Conservation (phyloP, 2,329 filamentous ascomycete species). For the Trichoderma breve region DNA sequence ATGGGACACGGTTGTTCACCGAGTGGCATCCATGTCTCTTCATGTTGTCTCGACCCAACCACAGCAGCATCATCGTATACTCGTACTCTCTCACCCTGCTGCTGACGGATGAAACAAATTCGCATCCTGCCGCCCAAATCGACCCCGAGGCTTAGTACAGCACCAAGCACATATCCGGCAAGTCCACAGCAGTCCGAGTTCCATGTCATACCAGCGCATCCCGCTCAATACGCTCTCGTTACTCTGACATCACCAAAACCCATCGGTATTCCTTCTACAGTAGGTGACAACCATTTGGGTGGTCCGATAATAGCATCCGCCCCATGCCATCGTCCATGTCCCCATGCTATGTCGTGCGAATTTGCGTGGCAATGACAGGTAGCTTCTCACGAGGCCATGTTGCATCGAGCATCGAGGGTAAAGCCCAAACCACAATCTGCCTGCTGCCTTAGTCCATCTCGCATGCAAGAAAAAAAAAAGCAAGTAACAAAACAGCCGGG, state of each 20-base stretch:
- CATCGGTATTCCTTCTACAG: neutral
- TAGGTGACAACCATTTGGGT: slow-evolving; percentile 7
- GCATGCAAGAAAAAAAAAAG: neutral
- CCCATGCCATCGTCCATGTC: neutral
- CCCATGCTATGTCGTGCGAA: neutral
- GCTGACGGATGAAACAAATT: slow-evolving; percentile 5
- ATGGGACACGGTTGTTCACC: neutral
- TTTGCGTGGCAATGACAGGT: neutral
- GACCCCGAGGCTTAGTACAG: neutral
- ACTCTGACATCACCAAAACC: neutral
- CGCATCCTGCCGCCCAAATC: neutral
- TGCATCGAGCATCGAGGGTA: neutral
- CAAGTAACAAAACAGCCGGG: neutral
- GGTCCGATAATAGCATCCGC: slow-evolving; percentile 3
- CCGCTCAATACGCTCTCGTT: neutral
- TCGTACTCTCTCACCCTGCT: neutral
- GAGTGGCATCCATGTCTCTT: neutral
- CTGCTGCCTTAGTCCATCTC: neutral
- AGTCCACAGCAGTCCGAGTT: neutral
- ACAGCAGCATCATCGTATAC: neutral
- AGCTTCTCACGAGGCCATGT: slow-evolving; percentile 3
- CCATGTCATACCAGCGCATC: neutral
- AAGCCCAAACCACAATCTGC: neutral
- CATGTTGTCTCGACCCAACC: neutral
- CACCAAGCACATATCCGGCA: neutral